These are phyloP conservation scores for Mesembryanthemum crystallinum DNA, from an alignment of 148 eudicot genomes.

Conservation along the genomic window DNA sequence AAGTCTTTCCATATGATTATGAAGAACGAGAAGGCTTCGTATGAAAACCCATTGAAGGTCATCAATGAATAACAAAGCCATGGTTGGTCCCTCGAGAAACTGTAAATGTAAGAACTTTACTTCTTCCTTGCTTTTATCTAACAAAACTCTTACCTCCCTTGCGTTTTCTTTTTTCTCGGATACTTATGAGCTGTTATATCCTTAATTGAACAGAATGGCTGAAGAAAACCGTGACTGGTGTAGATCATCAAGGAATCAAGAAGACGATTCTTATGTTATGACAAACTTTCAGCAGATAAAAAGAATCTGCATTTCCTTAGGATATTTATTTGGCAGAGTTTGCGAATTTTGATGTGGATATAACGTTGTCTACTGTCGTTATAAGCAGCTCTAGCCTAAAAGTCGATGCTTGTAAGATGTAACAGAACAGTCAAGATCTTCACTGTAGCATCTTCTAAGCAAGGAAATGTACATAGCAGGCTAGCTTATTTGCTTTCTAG, in stretches of 20 bases:
- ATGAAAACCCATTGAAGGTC: conserved; percentile 47
- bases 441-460: too few species aligned
- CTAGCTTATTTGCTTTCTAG: too few species aligned
- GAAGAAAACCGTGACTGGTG: conserved; percentile 5
- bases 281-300: not conserved
- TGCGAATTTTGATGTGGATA: conserved; percentile 14
- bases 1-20: conserved; percentile 78
- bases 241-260: conserved; percentile 2
- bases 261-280: conserved; percentile 1
- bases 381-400: too few species aligned
- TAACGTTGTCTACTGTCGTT: not conserved
- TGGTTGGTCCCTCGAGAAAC: conserved; percentile 9
- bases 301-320: conserved; percentile 17
- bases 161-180: not conserved
- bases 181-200: not conserved
- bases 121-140: not conserved
- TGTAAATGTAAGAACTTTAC: conserved; percentile 29
- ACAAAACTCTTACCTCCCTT: too few species aligned
- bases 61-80: conserved; percentile 24
- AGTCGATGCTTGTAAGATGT: too few species aligned
- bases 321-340: conserved; percentile 12
- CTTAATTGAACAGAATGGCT: conserved; percentile 23
- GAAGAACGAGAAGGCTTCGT: conserved; percentile 90
- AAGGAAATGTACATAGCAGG: too few species aligned
- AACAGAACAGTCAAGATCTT: too few species aligned